phyloP scores from a whole-genome alignment of 192 early-diverging fungal species.

The Umbelopsis sp. region DNA sequence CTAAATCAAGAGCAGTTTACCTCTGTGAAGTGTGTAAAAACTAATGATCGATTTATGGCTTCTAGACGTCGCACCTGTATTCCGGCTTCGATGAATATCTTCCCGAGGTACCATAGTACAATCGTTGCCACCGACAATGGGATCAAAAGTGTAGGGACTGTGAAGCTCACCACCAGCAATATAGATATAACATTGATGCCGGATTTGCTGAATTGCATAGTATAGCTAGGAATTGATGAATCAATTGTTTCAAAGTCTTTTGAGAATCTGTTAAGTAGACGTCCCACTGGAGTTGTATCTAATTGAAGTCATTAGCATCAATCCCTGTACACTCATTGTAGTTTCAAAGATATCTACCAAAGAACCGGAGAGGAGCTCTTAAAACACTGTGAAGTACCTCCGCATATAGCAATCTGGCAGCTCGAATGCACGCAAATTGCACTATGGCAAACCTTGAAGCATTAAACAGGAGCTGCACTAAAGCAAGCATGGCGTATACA shows the following conservation, averaged over 20 bases:
- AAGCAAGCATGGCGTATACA: slow-evolving; percentile 52
- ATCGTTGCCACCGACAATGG: neutral
- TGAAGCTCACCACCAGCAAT: slow-evolving; percentile 6
- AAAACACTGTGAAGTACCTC: slow-evolving; percentile 57
- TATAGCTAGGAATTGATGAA: slow-evolving; percentile 23
- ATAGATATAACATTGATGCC: slow-evolving; percentile 16
- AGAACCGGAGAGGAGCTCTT: slow-evolving; percentile 76
- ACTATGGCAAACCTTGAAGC: slow-evolving; percentile 48
- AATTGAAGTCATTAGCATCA: neutral
- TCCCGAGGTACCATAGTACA: slow-evolving; percentile 34
- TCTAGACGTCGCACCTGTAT: slow-evolving; percentile 84
- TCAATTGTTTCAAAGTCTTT: slow-evolving; percentile 64
- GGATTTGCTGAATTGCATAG: slow-evolving; percentile 14
- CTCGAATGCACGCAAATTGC: slow-evolving; percentile 51
- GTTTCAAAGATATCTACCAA: slow-evolving; percentile 29
- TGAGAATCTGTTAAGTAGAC: slow-evolving; percentile 83
- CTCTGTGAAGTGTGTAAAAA: slow-evolving; percentile 81
- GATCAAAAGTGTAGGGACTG: slow-evolving; percentile 1
- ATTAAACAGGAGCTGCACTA: slow-evolving; percentile 42
- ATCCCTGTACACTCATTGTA: neutral
- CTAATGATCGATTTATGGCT: slow-evolving; percentile 65
- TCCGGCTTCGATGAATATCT: slow-evolving; percentile 59
- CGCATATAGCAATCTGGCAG: slow-evolving; percentile 55
- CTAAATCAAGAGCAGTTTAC: slow-evolving; percentile 30
- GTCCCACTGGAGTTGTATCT: slow-evolving; percentile 75